Evolutionary conservation across 768 basidiomycete species (phyloP).

Genomic region (Tulasnella sp.): DNA sequence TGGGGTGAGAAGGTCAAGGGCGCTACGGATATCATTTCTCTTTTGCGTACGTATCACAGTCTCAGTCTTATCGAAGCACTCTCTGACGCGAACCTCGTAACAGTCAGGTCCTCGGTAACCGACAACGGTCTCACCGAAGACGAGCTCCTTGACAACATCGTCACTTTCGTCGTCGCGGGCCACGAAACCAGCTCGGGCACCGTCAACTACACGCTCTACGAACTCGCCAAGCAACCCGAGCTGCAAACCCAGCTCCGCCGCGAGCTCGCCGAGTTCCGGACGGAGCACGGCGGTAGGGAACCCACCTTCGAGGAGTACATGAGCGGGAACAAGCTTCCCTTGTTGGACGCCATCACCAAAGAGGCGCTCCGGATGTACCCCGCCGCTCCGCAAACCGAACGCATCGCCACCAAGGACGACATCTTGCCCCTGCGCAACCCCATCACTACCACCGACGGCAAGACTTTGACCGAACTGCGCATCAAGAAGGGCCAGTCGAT

Average conservation of each 20-base stretch:
- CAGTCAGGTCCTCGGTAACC: not conserved
- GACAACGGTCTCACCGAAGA: constrained; percentile 8
- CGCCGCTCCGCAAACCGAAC: constrained; percentile 12
- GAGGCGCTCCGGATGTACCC: constrained; percentile 14
- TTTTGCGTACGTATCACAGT: constrained; percentile 3
- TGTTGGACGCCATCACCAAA: constrained; percentile 14
- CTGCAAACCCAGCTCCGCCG: constrained; percentile 14
- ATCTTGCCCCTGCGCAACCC: constrained; percentile 11
- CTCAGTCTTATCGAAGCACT: not conserved
- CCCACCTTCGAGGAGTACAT: constrained; percentile 14
- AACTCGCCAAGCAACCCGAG: constrained; percentile 11
- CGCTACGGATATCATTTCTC: constrained; percentile 3
- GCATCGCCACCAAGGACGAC: constrained; percentile 14
- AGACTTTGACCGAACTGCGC: not conserved
- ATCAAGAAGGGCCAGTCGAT: constrained; percentile 13
- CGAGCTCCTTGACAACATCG: constrained; percentile 13
- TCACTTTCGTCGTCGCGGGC: constrained; percentile 10
- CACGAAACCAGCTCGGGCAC: constrained; percentile 14
- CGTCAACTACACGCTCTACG: constrained; percentile 10
- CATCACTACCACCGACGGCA: constrained; percentile 1
- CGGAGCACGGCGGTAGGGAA: not conserved
- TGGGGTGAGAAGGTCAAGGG: not conserved
- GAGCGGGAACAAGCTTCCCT: constrained; percentile 6
- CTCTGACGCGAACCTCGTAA: not conserved
- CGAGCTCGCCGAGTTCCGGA: constrained; percentile 7